phyloP scores from a whole-genome alignment of 495 filamentous ascomycete genomes.

The Aspergillus ellipticus region DNA sequence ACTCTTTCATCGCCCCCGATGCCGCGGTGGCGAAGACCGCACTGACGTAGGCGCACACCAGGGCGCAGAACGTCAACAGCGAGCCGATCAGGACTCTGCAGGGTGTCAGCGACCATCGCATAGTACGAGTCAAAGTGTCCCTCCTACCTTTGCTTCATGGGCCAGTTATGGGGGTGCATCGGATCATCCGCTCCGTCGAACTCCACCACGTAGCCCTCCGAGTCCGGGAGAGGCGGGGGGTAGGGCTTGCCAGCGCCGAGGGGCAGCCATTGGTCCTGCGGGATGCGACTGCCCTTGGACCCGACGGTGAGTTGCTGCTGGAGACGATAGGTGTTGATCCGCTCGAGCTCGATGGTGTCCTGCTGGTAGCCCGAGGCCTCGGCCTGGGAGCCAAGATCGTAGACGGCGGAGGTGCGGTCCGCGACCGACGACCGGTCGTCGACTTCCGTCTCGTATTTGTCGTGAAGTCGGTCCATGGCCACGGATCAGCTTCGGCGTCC shows the following conservation, averaged over 20 bases:
- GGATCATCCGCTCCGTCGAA: slow-evolving; percentile 50
- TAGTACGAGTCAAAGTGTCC: not conserved
- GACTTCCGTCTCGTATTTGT: not conserved
- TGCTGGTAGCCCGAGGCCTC: slow-evolving; percentile 5
- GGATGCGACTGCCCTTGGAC: slow-evolving; percentile 22
- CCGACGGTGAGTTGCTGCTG: slow-evolving; percentile 29
- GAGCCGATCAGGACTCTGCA: slow-evolving; percentile 13
- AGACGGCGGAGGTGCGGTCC: slow-evolving; percentile 6
- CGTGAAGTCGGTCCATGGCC: not conserved
- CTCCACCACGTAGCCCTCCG: slow-evolving; percentile 51
- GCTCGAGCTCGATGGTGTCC: slow-evolving; percentile 20
- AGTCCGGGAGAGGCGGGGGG: slow-evolving; percentile 40
- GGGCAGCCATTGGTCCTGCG: slow-evolving; percentile 26
- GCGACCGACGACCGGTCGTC: not conserved
- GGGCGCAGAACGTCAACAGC: slow-evolving; percentile 32
- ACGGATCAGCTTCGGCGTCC: not conserved
- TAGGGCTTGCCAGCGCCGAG: slow-evolving; percentile 37
- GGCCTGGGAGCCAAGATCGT: not conserved
- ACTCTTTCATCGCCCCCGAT: slow-evolving; percentile 36
- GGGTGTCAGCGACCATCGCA: not conserved
- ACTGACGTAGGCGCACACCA: slow-evolving; percentile 46
- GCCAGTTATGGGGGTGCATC: slow-evolving; percentile 49
- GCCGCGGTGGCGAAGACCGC: slow-evolving; percentile 50
- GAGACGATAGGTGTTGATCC: slow-evolving; percentile 29
- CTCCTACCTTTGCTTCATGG: slow-evolving; percentile 17